Evolutionary conservation across 2,329 filamentous ascomycete species (phyloP), one percentile per base, ranked within the genome.

Genomic region (Lecanicillium sp.): DNA sequence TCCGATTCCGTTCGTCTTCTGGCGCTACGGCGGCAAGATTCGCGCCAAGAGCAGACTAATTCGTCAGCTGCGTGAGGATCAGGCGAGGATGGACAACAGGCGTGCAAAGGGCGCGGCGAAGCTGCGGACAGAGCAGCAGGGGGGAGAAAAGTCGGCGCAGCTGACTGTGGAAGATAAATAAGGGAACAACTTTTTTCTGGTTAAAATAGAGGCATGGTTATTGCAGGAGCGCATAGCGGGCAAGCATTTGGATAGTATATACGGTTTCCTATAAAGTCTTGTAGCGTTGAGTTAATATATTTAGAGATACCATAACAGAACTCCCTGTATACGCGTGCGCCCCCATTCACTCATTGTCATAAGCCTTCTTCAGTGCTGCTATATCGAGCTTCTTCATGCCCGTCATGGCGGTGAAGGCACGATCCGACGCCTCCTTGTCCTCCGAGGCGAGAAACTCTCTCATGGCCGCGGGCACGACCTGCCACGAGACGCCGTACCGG

Each of bases 1-100:
- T 14, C 86, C 86, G 0, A 88, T 90, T 38, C 86, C 86, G 0
- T 73, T 88, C 50, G 71, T 86, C 1, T 90, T 90, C 57, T 90
- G 87, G 58, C 68, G 68, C 30, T 78, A 72, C 58, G 75, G 75
- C 0, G 67, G 67, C 33, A 58, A 57, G 37, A 76, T 79, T 42
- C 63, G 75, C 4, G 62, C 66, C 4, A 70, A 64, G 54, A 76
- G 72, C 44, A 66, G 67, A 1, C 60, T 76, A 12, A 67, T 70
- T 35, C 55, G 61, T 30, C 57, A 61, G 52, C 61, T 70, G 59
- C 58, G 66, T 6, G 67, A 69, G 47, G 67, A 70, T 20, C 58
- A 65, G 48, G 64, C 66, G 42, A 61, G 43, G 24, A 36, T 51
- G 44, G 49, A 51, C 20, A 15, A 15, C 19, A 51, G 40, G 40